Base-by-base conservation (phyloP, 2,329 filamentous ascomycete genomes). In the Aspergillus udagawae region DNA sequence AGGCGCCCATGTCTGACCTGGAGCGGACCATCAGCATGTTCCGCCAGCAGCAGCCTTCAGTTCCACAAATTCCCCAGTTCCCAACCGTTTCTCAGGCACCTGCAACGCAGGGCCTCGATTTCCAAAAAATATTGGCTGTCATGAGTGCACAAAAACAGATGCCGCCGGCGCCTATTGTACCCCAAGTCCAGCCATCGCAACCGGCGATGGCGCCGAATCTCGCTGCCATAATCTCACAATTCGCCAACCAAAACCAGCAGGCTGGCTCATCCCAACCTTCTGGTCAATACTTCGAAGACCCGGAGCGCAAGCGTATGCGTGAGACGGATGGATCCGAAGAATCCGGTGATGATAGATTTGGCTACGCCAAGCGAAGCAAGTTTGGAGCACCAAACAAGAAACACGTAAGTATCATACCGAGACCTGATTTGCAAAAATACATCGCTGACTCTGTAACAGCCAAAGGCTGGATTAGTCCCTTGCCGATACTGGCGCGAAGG, bases 401-500 rank as follows among this genome's bases (percentile, higher is more conserved):
- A 59, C 73, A 77, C 60, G 73, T 75, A 68, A 66, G 70, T 65
- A 44, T 35, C 21, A 38, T 28, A 2, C 7, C 8, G 3, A 32
- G 1, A 28, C 20, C 28, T 47, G 23, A 49, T 49, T 17, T 35
- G 27, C 25, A 27, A 52, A 14, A 20, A 10, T 25, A 6, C 8
- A 23, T 38, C 59, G 28, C 63, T 67, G 42, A 67, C 54, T 41
- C 27, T 55, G 3, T 12, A 55, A 61, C 59, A 77, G 67, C 75
- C 74, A 52, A 78, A 78, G 59, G 74, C 73, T 57, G 77, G 77
- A 52, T 68, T 75, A 21, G 73, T 79, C 38, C 69, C 77, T 9
- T 84, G 82, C 69, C 76, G 77, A 57, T 84, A 80, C 67, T 84
- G 77, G 77, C 72, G 78, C 38, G 76, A 81, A 58, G 81, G 81